phyloP scores from a whole-genome alignment of 202 grass and related monocot genomes.

The Tripidium arundinaceum region DNA sequence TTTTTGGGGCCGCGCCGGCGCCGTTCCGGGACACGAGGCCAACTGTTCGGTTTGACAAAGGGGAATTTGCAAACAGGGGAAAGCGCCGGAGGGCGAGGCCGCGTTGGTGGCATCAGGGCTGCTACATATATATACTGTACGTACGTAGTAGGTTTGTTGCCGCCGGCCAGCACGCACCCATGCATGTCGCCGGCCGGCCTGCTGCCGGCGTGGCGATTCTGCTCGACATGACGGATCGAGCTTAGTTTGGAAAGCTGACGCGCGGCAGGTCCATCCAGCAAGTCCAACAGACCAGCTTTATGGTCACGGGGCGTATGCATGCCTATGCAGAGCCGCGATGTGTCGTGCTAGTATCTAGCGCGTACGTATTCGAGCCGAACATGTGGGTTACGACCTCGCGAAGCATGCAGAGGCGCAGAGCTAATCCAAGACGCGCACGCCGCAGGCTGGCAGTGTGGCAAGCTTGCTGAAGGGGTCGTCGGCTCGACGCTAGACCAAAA shows the following conservation, averaged over 20 bases:
- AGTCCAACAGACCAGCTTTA: not conserved
- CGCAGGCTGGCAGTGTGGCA: no score
- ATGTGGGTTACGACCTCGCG: no score
- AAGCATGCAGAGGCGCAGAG: no score
- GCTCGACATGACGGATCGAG: not conserved
- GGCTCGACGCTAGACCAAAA: no score
- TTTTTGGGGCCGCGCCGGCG: not conserved
- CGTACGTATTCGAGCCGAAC: no score
- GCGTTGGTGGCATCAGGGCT: not conserved
- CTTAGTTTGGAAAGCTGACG: not conserved
- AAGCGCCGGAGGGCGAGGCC: not conserved
- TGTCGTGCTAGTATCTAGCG: no score
- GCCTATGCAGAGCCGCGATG: no score
- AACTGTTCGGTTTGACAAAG: slow-evolving; percentile 25
- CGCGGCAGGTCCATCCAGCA: not conserved
- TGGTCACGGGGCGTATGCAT: no score
- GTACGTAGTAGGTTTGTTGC: not conserved
- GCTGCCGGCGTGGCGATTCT: not conserved
- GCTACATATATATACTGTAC: no score
- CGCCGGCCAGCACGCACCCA: not conserved
- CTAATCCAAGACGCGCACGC: no score
- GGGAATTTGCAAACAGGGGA: slow-evolving; percentile 12
- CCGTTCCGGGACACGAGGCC: not conserved
- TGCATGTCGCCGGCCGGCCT: not conserved
- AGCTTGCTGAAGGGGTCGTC: no score